Conservation (phyloP, 2,329 filamentous ascomycete species). For the Onygena corvina region DNA sequence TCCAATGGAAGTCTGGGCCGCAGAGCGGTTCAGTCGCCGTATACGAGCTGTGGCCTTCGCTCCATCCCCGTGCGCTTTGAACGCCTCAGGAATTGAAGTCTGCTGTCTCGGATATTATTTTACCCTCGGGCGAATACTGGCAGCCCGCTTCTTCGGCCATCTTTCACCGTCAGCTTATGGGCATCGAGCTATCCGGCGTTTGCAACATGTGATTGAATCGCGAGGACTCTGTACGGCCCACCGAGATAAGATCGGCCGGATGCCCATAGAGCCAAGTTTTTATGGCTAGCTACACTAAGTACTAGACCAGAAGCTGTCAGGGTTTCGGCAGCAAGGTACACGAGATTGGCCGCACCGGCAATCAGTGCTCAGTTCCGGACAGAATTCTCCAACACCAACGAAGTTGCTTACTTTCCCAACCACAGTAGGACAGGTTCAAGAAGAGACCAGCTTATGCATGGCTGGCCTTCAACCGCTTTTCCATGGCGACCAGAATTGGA, state of each 20-base stretch:
- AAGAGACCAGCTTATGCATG: background rate
- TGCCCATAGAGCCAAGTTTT: background rate
- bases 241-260: background rate
- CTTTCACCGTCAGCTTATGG: background rate
- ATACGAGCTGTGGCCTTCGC: background rate
- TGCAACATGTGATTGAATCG: background rate
- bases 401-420: background rate
- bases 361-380: background rate
- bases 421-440: background rate
- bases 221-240: background rate
- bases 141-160: background rate
- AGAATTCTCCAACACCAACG: background rate
- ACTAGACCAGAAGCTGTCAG: background rate
- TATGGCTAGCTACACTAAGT: background rate
- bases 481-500: background rate
- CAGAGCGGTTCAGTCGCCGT: background rate
- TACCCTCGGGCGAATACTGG: background rate
- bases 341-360: background rate
- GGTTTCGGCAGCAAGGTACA: constrained; percentile 1
- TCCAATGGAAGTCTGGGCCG: background rate
- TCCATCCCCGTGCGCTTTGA: background rate
- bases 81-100: background rate
- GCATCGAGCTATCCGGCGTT: background rate
- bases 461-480: background rate
- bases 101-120: constrained; percentile 3